Evolutionary conservation across 306 rosid species (phyloP).

Genomic region (Astragalus glycyphyllos): DNA sequence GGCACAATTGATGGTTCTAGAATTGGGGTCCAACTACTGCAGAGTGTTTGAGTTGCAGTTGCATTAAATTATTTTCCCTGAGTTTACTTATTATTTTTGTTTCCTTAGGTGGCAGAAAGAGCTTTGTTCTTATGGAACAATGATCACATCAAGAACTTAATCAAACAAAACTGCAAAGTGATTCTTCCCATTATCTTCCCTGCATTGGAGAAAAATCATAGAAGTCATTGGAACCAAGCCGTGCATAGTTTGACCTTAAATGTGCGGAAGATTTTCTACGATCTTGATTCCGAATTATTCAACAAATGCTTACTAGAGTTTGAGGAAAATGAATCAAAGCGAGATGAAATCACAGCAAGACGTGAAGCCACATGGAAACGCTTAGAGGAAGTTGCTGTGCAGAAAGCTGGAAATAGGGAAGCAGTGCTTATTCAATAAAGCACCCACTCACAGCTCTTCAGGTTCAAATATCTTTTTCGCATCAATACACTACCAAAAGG

Average conservation of each 20-base stretch:
- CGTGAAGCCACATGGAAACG: conserved; percentile 65
- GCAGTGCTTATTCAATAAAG: conserved; percentile 4
- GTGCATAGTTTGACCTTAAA: conserved; percentile 73
- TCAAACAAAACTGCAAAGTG: conserved; percentile 59
- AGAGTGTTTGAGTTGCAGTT: no score
- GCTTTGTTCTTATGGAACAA: conserved; percentile 72
- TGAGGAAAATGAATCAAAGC: conserved; percentile 55
- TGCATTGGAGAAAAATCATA: conserved; percentile 68
- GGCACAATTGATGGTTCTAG: no score
- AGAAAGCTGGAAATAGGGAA: conserved; percentile 52
- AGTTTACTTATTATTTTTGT: not conserved
- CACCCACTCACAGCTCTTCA: no score
- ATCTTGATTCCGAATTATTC: conserved; percentile 64
- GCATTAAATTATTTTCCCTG: no score
- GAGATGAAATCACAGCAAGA: conserved; percentile 46
- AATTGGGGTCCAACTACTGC: no score
- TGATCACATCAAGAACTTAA: conserved; percentile 64
- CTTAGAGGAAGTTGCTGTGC: conserved; percentile 63
- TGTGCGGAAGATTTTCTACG: conserved; percentile 60
- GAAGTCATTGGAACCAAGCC: conserved; percentile 73
- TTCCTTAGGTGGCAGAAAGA: conserved; percentile 66
- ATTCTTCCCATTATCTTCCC: conserved; percentile 71
- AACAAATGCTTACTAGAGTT: conserved; percentile 58
- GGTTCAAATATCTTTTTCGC: no score
- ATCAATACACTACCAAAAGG: no score